Percentiles rank a stretch among this genome's conserved stretches.
Conservation (phyloP, 1,284 basidiomycete genomes). For the Puccinia horiana region DNA sequence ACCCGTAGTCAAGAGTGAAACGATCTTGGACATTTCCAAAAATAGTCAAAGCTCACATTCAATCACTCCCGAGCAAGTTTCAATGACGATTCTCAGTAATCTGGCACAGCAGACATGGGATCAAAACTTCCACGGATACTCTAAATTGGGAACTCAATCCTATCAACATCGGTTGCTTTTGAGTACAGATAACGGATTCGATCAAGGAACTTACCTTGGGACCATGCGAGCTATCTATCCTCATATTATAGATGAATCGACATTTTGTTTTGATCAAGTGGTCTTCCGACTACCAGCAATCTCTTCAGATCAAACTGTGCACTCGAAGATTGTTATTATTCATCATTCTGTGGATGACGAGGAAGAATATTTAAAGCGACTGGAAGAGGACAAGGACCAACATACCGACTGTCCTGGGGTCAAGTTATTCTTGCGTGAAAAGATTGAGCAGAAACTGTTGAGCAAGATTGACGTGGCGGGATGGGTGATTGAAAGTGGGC, state of each 20-base stretch:
- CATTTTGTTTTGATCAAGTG: slow-evolving; percentile 43
- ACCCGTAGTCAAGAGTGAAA: slow-evolving; percentile 27
- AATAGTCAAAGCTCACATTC: neutral
- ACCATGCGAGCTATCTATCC: slow-evolving; percentile 38
- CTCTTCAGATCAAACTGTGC: neutral
- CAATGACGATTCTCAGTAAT: slow-evolving; percentile 52
- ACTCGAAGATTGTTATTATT: slow-evolving; percentile 31
- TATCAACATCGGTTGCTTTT: slow-evolving; percentile 25
- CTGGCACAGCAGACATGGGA: slow-evolving; percentile 53
- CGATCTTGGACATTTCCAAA: neutral
- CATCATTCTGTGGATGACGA: slow-evolving; percentile 26
- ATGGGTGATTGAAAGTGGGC: slow-evolving; percentile 38
- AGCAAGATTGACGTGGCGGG: slow-evolving; percentile 36
- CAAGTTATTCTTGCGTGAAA: slow-evolving; percentile 22
- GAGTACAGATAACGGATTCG: slow-evolving; percentile 42
- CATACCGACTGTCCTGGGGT: neutral
- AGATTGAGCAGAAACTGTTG: slow-evolving; percentile 9
- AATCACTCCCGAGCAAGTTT: slow-evolving; percentile 54
- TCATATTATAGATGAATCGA: slow-evolving; percentile 25
- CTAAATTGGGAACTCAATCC: slow-evolving; percentile 17
- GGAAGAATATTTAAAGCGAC: slow-evolving; percentile 2
- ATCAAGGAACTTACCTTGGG: slow-evolving; percentile 39
- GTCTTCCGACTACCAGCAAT: slow-evolving; percentile 17
- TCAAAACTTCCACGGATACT: slow-evolving; percentile 30
- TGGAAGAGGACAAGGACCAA: neutral